Conservation (phyloP, 352 stramenopile species). For the Globisporangium splendens region DNA sequence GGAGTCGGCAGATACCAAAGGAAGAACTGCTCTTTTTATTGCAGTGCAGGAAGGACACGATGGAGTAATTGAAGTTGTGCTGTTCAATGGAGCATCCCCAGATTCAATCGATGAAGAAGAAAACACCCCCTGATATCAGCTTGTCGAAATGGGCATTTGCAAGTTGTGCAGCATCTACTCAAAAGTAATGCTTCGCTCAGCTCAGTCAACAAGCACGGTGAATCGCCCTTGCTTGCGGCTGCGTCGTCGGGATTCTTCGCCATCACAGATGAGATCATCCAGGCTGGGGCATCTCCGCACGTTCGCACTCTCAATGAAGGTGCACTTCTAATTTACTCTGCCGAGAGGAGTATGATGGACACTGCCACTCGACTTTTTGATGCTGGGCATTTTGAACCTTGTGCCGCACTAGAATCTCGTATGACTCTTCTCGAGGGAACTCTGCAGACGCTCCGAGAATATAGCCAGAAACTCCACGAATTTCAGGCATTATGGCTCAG, state of each 20-base stretch:
- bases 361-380: not conserved
- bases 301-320: not conserved
- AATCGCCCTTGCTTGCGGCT: not conserved
- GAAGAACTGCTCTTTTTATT: not conserved
- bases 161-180: not conserved
- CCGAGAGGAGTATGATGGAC: not conserved
- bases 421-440: not conserved
- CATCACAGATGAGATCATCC: not conserved
- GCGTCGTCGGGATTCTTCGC: not conserved
- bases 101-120: not conserved
- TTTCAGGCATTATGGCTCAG: not conserved
- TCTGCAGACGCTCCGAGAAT: not conserved
- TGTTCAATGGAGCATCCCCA: not conserved
- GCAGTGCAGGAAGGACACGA: too few species aligned
- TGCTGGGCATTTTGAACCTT: not conserved
- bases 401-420: not conserved
- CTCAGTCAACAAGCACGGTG: not conserved
- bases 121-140: not conserved
- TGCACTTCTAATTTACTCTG: not conserved
- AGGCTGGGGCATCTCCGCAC: not conserved
- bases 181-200: not conserved
- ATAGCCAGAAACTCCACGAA: not conserved
- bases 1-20: not conserved
- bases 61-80: not conserved
- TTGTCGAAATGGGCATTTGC: not conserved